A percentile compares a stretch with the other conserved stretches of the same genome.
These are phyloP conservation scores for Polytrichum formosum DNA, from an alignment of 225 moss, liverwort and hornwort species.

Conservation along the genomic window DNA sequence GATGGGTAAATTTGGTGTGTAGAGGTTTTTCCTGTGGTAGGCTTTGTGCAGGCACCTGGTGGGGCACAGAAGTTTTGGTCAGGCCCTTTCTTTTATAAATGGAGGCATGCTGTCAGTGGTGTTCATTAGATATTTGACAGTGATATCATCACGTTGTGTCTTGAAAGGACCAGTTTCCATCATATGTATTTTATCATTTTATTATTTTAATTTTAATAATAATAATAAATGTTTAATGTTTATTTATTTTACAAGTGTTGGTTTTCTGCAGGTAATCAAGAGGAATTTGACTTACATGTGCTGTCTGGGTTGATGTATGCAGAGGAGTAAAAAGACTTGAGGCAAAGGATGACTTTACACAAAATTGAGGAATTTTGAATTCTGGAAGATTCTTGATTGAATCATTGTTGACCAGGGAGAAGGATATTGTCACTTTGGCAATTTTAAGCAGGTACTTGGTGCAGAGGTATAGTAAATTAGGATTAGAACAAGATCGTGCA, in stretches of 20 bases:
- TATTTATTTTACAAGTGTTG: not conserved
- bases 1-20: not conserved
- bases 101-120: not conserved
- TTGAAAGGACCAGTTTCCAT: not conserved
- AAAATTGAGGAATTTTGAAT: not conserved
- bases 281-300: not conserved
- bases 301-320: conserved; percentile 10
- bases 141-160: not conserved
- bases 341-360: not conserved
- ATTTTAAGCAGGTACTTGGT: not conserved
- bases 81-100: too few species aligned
- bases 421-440: not conserved
- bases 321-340: not conserved
- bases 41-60: not conserved
- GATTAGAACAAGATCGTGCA: too few species aligned
- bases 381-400: not conserved
- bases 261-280: not conserved
- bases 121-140: not conserved
- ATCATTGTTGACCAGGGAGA: not conserved
- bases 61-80: too few species aligned
- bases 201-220: too few species aligned
- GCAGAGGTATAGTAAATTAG: too few species aligned
- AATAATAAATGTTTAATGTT: too few species aligned
- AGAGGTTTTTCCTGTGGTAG: not conserved
- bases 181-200: too few species aligned